phyloP scores from a whole-genome alignment of 2,329 filamentous ascomycete genomes.

The Penicillium psychrosexuale region DNA sequence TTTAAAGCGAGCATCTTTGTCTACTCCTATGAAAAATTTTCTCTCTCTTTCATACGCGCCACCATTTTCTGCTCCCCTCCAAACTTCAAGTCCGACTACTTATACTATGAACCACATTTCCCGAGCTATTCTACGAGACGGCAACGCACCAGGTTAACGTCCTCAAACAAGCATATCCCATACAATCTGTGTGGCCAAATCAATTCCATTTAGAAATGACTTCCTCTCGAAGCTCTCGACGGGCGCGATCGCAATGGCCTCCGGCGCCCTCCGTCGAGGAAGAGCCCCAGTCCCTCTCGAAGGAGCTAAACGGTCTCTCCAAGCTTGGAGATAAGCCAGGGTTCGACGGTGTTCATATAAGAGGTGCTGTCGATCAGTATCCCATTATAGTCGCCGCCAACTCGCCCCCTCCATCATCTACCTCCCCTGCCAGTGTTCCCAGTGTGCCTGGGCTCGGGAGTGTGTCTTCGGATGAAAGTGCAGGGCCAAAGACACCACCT shows the following conservation, averaged over 20 bases:
- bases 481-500: slow-evolving; percentile 29
- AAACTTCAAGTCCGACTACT: slow-evolving; percentile 4
- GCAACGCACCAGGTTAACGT: slow-evolving; percentile 24
- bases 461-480: slow-evolving; percentile 29
- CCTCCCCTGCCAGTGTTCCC: slow-evolving; percentile 14
- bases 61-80: slow-evolving; percentile 2
- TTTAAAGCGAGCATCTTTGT: slow-evolving; percentile 17
- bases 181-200: slow-evolving; percentile 11
- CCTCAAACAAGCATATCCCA: neutral
- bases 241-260: slow-evolving; percentile 36
- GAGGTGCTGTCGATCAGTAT: slow-evolving; percentile 46
- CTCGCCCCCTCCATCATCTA: slow-evolving; percentile 13
- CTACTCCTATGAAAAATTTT: slow-evolving; percentile 11
- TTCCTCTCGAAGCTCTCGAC: slow-evolving; percentile 15
- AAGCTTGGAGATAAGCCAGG: slow-evolving; percentile 32
- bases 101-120: slow-evolving; percentile 22
- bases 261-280: slow-evolving; percentile 47
- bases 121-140: slow-evolving; percentile 12
- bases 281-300: slow-evolving; percentile 41
- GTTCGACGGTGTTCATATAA: slow-evolving; percentile 31
- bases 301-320: slow-evolving; percentile 37
- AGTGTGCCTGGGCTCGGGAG: slow-evolving; percentile 21
- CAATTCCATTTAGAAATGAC: slow-evolving; percentile 16
- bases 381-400: slow-evolving; percentile 42
- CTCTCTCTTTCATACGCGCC: slow-evolving; percentile 3